Evolutionary conservation across 371 early-diverging fungal genomes (phyloP).

Genomic region (Actinomortierella ambigua): DNA sequence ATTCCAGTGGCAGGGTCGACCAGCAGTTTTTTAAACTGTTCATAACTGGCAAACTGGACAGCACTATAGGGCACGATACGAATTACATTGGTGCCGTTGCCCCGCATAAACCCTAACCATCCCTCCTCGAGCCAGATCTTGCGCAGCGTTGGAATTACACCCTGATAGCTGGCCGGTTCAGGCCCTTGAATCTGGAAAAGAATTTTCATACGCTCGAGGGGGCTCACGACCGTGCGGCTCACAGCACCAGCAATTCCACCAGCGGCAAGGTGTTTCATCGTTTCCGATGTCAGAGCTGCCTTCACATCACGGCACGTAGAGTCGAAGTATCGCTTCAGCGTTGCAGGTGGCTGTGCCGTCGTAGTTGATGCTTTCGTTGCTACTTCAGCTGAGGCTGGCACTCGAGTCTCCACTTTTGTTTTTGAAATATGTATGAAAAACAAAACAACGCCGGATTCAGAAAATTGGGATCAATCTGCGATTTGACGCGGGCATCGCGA

Average conservation of each 20-base stretch:
- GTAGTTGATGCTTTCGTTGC: background rate
- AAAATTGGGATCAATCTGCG: background rate
- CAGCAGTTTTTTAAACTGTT: conserved; percentile 71
- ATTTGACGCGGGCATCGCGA: background rate
- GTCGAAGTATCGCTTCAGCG: background rate
- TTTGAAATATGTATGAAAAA: background rate
- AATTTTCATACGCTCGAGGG: conserved; percentile 92
- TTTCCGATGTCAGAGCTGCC: conserved; percentile 40
- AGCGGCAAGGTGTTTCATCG: conserved; percentile 83
- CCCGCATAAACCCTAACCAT: conserved; percentile 82
- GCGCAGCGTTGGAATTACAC: conserved; percentile 72
- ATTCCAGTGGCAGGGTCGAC: conserved; percentile 72
- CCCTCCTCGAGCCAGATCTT: conserved; percentile 92
- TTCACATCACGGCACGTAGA: too few species aligned
- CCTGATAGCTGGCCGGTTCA: conserved; percentile 68
- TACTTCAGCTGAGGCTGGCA: background rate
- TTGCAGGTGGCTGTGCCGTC: background rate
- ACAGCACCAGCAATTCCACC: conserved; percentile 94
- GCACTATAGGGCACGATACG: conserved; percentile 92
- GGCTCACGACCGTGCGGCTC: conserved; percentile 90
- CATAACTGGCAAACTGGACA: conserved; percentile 90
- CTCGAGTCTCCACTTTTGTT: background rate
- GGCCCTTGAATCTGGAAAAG: conserved; percentile 89
- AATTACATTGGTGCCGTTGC: conserved; percentile 92
- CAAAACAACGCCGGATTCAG: background rate